phyloP scores from a whole-genome alignment of 345 rosid genomes.

The Iberis pinnata region DNA sequence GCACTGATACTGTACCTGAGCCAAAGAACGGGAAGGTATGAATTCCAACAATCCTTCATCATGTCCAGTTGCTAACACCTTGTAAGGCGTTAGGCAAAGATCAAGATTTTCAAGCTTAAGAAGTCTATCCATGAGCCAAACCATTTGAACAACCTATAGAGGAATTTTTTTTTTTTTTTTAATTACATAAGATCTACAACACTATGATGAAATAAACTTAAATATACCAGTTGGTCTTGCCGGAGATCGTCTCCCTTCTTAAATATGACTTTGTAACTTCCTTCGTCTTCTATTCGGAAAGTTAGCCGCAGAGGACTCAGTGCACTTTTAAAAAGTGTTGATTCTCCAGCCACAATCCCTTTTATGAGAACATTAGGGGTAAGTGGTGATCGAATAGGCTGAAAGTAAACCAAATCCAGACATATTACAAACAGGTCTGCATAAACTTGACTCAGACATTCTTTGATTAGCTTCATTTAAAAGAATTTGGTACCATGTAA shows the following conservation, averaged over 20 bases:
- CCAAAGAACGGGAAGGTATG: constrained; percentile 86
- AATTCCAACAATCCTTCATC: constrained; percentile 99
- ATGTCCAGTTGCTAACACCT: constrained; percentile 94
- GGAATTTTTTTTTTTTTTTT: no score
- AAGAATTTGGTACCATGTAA: constrained; percentile 14
- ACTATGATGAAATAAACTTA: not conserved
- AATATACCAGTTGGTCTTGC: constrained; percentile 87
- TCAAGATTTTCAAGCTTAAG: constrained; percentile 95
- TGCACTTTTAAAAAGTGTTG: constrained; percentile 90
- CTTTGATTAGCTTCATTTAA: constrained; percentile 8
- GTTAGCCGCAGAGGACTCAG: constrained; percentile 84
- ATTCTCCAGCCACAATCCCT: constrained; percentile 89
- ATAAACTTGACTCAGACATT: constrained; percentile 12
- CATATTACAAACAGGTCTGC: constrained; percentile 12
- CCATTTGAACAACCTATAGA: constrained; percentile 91
- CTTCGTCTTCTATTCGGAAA: constrained; percentile 71
- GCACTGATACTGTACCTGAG: constrained; percentile 51
- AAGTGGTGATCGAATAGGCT: constrained; percentile 91
- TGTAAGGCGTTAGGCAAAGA: constrained; percentile 80
- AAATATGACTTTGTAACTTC: constrained; percentile 72
- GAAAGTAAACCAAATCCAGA: constrained; percentile 28
- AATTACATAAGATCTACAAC: not conserved
- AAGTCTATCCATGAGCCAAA: constrained; percentile 95
- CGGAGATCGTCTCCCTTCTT: constrained; percentile 98
- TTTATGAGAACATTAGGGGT: constrained; percentile 71